phyloP scores from a whole-genome alignment of 1,284 basidiomycete genomes.

The Cutaneotrichosporon cavernicola region DNA sequence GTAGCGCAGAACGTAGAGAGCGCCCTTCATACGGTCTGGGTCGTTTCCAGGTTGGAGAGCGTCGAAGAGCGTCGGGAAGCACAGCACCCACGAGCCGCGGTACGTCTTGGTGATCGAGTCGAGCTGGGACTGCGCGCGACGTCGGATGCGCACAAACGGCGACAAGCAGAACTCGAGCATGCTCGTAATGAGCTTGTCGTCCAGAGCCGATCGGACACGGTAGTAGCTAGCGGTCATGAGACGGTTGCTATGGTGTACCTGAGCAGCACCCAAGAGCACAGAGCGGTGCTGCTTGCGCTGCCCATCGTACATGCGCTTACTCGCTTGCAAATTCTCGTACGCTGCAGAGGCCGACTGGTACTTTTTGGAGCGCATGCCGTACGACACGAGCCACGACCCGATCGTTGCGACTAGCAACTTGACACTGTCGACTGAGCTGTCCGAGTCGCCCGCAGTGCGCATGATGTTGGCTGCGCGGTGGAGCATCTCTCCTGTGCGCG shows the following conservation, averaged over 20 bases:
- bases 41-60: constrained; percentile 74
- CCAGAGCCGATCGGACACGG: constrained; percentile 73
- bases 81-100: constrained; percentile 73
- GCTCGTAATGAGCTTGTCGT: constrained; percentile 75
- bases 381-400: constrained; percentile 45
- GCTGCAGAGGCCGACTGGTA: constrained; percentile 40
- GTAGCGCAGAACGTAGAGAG: constrained; percentile 72
- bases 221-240: constrained; percentile 59
- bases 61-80: constrained; percentile 69
- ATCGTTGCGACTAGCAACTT: constrained; percentile 56
- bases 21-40: constrained; percentile 94
- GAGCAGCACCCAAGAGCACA: constrained; percentile 41
- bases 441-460: constrained; percentile 67
- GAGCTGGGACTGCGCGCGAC: constrained; percentile 42
- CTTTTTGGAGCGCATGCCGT: constrained; percentile 49
- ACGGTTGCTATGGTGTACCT: constrained; percentile 46
- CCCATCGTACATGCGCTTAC: constrained; percentile 46
- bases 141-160: constrained; percentile 67
- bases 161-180: constrained; percentile 82
- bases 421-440: constrained; percentile 92
- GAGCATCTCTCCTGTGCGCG: constrained; percentile 68
- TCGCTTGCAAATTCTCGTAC: constrained; percentile 36
- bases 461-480: constrained; percentile 69
- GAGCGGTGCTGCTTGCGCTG: constrained; percentile 48
- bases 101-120: constrained; percentile 62